Conservation (phyloP, 257 asterid genomes). For the Cynanchum wilfordii region DNA sequence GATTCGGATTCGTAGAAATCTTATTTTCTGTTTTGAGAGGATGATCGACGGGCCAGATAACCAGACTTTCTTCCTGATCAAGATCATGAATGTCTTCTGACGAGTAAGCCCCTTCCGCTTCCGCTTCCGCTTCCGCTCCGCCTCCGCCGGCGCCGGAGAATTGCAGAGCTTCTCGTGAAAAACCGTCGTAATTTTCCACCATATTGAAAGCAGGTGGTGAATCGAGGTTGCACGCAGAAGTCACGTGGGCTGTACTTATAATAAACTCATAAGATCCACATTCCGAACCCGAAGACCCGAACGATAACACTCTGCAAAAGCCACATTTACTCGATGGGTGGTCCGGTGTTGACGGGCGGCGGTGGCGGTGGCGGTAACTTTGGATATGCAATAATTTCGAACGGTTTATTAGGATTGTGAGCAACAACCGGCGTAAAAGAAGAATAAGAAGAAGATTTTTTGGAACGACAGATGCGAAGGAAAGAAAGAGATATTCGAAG, state of each 20-base stretch:
- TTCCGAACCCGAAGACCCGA: slow-evolving; percentile 3
- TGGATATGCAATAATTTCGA: slow-evolving; percentile 35
- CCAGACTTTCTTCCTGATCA: slow-evolving; percentile 10
- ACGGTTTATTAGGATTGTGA: slow-evolving; percentile 27
- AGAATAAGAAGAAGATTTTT: slow-evolving; percentile 14
- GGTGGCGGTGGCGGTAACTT: slow-evolving; percentile 44
- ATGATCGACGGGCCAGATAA: slow-evolving; percentile 6
- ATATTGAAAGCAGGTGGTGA: slow-evolving; percentile 14
- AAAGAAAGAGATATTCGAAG: slow-evolving; percentile 26
- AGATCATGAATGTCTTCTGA: background rate
- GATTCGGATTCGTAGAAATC: too few species aligned
- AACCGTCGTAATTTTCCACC: slow-evolving; percentile 13
- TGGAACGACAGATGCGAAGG: slow-evolving; percentile 34
- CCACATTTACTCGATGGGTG: slow-evolving; percentile 25
- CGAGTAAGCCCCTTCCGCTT: background rate
- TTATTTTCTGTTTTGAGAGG: slow-evolving; percentile 16
- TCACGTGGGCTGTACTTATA: slow-evolving; percentile 4
- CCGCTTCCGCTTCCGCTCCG: slow-evolving; percentile 14
- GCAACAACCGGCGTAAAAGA: slow-evolving; percentile 30
- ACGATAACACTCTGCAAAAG: slow-evolving; percentile 22
- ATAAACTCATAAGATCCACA: background rate
- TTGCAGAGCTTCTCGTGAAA: slow-evolving; percentile 15
- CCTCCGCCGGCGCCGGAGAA: slow-evolving; percentile 30
- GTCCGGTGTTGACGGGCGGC: slow-evolving; percentile 46
- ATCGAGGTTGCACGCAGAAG: slow-evolving; percentile 5